phyloP scores from a whole-genome alignment of 2,329 filamentous ascomycete species.

The Elsinoe australis region DNA sequence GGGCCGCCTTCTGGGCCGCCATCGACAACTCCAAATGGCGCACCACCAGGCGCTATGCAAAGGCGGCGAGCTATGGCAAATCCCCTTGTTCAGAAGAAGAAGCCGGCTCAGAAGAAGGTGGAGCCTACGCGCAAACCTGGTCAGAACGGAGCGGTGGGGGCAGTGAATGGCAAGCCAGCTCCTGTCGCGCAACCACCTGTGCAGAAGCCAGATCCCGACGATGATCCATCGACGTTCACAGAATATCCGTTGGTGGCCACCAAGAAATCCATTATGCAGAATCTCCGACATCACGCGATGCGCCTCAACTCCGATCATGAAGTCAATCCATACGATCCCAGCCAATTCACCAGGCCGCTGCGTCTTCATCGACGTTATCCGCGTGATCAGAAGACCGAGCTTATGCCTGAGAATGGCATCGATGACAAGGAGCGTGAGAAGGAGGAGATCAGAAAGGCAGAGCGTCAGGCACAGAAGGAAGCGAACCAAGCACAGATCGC shows the following conservation, averaged over 20 bases:
- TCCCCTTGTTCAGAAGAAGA: conserved; percentile 26
- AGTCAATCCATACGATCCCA: conserved; percentile 61
- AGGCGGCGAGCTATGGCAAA: conserved; percentile 29
- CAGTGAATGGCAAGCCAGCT: neutral
- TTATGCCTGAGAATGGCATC: conserved; percentile 32
- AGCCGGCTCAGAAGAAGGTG: conserved; percentile 25
- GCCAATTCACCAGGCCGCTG: conserved; percentile 80
- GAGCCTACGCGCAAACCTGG: conserved; percentile 19
- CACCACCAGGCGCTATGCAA: conserved; percentile 28
- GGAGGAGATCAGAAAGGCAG: conserved; percentile 55
- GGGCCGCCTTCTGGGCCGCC: conserved; percentile 27
- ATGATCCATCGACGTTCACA: conserved; percentile 26
- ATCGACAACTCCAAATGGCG: conserved; percentile 32
- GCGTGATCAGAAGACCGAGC: conserved; percentile 53
- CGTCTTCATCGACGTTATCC: conserved; percentile 85
- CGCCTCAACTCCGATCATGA: conserved; percentile 52
- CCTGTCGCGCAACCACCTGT: neutral
- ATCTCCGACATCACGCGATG: conserved; percentile 79
- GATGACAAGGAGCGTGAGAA: conserved; percentile 60
- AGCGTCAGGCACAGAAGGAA: conserved; percentile 77
- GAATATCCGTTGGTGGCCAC: conserved; percentile 72
- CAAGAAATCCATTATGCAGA: conserved; percentile 70
- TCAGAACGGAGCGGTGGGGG: conserved; percentile 14
- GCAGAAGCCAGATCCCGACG: conserved; percentile 19
- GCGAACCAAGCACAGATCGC: conserved; percentile 89